These are phyloP conservation scores for Pistacia vera DNA, from an alignment of 345 rosid species.

Conservation along the genomic window DNA sequence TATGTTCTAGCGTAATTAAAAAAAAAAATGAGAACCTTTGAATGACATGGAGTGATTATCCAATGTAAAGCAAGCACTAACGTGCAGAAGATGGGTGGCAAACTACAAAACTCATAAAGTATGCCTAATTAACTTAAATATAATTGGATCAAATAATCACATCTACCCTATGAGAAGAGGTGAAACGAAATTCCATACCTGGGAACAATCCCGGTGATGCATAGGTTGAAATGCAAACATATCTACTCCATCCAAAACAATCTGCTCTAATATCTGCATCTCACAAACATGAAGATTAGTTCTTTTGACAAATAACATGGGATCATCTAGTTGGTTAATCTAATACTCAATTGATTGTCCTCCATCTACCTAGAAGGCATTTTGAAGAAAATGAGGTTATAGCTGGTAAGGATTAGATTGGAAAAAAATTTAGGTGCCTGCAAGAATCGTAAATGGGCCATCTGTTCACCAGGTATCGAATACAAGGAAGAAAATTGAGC, in stretches of 20 bases:
- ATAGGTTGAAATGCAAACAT: conserved; percentile 74
- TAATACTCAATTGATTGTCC: neutral
- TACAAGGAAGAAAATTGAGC: neutral
- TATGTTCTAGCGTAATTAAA: neutral
- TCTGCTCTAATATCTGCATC: conserved; percentile 62
- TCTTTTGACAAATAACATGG: neutral
- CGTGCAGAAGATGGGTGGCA: no score
- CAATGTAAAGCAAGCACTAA: no score
- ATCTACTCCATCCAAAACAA: conserved; percentile 66
- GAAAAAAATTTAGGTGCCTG: neutral
- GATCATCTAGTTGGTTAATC: neutral
- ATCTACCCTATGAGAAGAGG: neutral
- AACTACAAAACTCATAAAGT: no score
- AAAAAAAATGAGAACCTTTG: no score
- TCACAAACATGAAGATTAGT: conserved; percentile 28
- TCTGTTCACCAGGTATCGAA: neutral
- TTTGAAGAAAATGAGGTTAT: neutral
- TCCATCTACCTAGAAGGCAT: neutral
- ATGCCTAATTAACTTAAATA: no score
- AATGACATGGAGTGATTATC: no score
- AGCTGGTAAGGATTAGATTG: neutral
- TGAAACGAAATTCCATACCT: conserved; percentile 45
- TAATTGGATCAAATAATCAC: no score
- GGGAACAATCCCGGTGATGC: conserved; percentile 90
- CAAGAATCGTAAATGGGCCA: neutral